A percentile compares a stretch with the other conserved stretches of the same genome.
Conservation (phyloP, 768 basidiomycete genomes). For the Boletus insuetus region DNA sequence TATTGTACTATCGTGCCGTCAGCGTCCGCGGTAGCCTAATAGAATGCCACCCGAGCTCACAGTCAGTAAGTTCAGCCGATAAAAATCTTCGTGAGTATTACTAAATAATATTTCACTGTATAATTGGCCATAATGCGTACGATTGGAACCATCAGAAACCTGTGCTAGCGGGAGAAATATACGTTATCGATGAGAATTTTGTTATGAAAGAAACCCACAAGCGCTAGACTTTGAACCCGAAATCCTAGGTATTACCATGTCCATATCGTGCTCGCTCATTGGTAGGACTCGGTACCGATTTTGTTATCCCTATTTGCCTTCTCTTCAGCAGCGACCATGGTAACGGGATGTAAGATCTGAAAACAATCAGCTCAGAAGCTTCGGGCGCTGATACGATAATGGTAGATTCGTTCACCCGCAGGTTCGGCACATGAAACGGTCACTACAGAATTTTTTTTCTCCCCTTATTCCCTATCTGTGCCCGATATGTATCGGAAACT, state of each 20-base stretch:
- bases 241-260: too few species aligned
- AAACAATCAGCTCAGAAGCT: background rate
- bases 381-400: background rate
- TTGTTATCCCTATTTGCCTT: background rate
- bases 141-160: background rate
- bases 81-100: background rate
- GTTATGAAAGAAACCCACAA: too few species aligned
- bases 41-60: too few species aligned
- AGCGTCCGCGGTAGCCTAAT: too few species aligned
- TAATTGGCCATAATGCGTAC: background rate
- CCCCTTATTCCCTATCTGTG: background rate
- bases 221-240: too few species aligned
- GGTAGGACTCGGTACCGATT: background rate
- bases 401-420: background rate
- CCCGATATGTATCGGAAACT: background rate
- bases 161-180: too few species aligned
- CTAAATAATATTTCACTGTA: background rate
- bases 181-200: too few species aligned
- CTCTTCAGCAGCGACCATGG: background rate
- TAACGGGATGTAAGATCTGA: background rate
- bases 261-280: background rate
- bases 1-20: background rate
- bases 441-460: background rate
- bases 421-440: constrained; percentile 8
- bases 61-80: background rate